These are phyloP conservation scores for Pseudogymnoascus sp. DNA, from an alignment of 2,329 filamentous ascomycete genomes.

Conservation along the genomic window DNA sequence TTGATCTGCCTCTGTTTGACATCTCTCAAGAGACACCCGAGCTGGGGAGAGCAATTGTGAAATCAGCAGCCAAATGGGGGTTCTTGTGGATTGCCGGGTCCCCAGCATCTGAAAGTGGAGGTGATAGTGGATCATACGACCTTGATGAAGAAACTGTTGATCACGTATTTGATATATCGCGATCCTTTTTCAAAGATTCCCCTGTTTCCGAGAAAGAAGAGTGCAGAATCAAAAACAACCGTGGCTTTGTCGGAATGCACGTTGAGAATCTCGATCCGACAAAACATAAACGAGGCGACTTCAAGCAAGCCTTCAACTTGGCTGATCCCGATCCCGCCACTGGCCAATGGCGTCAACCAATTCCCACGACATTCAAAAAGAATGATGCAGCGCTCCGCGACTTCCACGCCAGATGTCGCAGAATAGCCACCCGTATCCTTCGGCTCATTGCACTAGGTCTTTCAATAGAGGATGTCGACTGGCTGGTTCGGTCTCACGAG, in stretches of 20 bases:
- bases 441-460: conserved; percentile 72
- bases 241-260: conserved; percentile 51
- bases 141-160: background rate
- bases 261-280: conserved; percentile 24
- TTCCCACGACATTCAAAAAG: conserved; percentile 36
- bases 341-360: conserved; percentile 13
- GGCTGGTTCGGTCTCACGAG: conserved; percentile 42
- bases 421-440: conserved; percentile 64
- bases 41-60: background rate
- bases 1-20: conserved; percentile 4
- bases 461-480: conserved; percentile 41
- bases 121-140: background rate
- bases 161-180: background rate
- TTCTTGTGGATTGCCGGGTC: background rate
- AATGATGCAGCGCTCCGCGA: conserved; percentile 47
- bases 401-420: conserved; percentile 64
- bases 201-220: background rate
- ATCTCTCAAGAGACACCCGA: conserved; percentile 1
- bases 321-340: conserved; percentile 40
- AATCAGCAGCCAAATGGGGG: background rate
- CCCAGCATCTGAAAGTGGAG: background rate
- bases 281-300: conserved; percentile 1
- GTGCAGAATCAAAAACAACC: conserved; percentile 38
- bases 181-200: background rate
- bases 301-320: conserved; percentile 1